Base-by-base conservation (phyloP, 2,329 filamentous ascomycete genomes). In the Didymella pinodella region DNA sequence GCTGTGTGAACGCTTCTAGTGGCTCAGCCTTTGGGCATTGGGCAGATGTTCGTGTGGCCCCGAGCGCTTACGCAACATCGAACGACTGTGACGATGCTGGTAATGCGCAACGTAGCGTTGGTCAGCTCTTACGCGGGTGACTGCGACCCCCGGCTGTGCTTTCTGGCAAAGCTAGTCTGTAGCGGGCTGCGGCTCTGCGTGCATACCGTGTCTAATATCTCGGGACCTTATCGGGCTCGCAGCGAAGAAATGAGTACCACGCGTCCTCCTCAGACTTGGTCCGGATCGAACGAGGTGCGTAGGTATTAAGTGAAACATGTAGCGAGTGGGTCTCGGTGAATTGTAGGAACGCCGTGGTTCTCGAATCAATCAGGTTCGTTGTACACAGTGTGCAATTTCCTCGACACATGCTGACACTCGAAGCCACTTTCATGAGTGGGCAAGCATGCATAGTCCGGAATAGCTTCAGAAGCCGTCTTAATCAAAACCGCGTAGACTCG, bases 11-110 rank as follows among this genome's bases (percentile, higher is more conserved):
- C 40, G 48, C 28, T 16, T 52, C 54, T 51, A 48, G 48, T 57
- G 47, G 60, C 52, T 57, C 57, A 54, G 48, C 53, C 29, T 20
- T 40, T 60, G 58, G 61, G 63, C 61, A 60, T 63, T 64, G 59
- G 61, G 50, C 61, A 57, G 40, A 51, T 32, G 51, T 58, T 61
- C 51, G 36, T 32, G 28, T 45, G 52, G 57, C 29, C 7, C 25
- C 47, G 47, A 47, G 54, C 8, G 45, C 47, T 43, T 53, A 52
- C 44, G 57, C 53, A 46, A 51, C 34, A 28, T 40, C 34, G 26
- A 20, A 18, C 43, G 38, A 48, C 29, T 29, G 34, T 16, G 14
- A 54, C n/a, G 34, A 29, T 29, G 29, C 14, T 25, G 36, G 18
- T 7, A 31, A 38, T 48, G 18, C 22, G 34, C 29, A 31, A 41